Conservation (phyloP, 352 stramenopile species). For the Globisporangium irregulare region DNA sequence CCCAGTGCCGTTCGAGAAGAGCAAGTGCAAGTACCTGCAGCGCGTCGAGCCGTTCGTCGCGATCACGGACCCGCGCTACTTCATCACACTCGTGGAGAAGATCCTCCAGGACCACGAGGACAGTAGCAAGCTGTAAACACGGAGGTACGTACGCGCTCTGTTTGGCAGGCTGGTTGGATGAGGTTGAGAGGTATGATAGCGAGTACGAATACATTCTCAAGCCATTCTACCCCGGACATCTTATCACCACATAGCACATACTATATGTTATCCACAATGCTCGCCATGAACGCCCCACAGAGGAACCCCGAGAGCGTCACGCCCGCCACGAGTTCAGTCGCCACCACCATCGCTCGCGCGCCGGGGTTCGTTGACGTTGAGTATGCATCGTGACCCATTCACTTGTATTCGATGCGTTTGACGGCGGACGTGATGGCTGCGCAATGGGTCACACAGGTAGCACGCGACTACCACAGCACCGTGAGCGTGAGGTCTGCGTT, state of each 20-base stretch:
- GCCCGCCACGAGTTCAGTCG: neutral
- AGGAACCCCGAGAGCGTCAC: neutral
- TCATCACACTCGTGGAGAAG: constrained; percentile 49
- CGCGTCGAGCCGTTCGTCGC: constrained; percentile 79
- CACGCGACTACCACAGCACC: too few species aligned
- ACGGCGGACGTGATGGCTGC: too few species aligned
- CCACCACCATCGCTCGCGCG: neutral
- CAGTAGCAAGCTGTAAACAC: constrained; percentile 3
- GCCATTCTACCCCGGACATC: too few species aligned
- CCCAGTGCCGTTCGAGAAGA: constrained; percentile 54
- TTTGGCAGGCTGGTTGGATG: neutral
- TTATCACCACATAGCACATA: too few species aligned
- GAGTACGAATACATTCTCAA: neutral
- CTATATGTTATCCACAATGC: neutral
- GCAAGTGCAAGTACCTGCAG: constrained; percentile 51
- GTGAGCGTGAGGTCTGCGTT: too few species aligned
- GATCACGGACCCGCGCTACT: constrained; percentile 77
- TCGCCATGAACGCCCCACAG: neutral
- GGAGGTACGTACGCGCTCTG: too few species aligned
- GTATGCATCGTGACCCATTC: neutral
- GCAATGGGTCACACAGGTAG: too few species aligned
- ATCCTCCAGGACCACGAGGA: constrained; percentile 20
- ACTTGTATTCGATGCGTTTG: neutral
- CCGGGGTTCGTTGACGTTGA: neutral
- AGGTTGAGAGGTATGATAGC: neutral